Evolutionary conservation across 805 yeast genomes (phyloP).

Genomic region (Scheffersomyces ergatensis): DNA sequence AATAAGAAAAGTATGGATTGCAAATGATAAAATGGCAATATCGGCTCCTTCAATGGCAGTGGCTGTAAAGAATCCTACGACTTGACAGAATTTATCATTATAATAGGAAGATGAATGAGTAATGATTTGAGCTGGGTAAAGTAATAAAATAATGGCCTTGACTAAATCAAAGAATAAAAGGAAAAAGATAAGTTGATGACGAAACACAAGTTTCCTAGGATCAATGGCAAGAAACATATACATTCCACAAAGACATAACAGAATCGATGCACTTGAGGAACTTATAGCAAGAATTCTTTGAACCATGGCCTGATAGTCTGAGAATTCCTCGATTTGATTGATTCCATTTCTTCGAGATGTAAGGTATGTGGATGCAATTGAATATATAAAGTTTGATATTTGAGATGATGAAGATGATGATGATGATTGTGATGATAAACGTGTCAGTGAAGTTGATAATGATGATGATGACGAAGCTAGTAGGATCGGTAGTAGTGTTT

Average conservation of each 20-base stretch:
- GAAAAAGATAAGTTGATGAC: constrained; percentile 68
- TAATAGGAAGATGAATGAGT: constrained; percentile 43
- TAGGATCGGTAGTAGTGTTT: too few relatives aligned
- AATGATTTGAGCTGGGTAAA: constrained; percentile 64
- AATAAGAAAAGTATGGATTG: constrained; percentile 74
- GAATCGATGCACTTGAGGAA: constrained; percentile 37
- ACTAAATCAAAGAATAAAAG: constrained; percentile 71
- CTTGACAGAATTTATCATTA: constrained; percentile 52
- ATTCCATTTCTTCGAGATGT: constrained; percentile 5
- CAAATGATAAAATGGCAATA: constrained; percentile 75
- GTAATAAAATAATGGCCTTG: constrained; percentile 64
- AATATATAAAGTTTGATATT: not conserved
- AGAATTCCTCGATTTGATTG: constrained; percentile 25
- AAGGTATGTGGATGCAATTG: not conserved
- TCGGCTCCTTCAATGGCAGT: constrained; percentile 84
- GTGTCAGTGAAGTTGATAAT: not conserved
- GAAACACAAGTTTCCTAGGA: constrained; percentile 57
- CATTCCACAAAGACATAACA: constrained; percentile 55
- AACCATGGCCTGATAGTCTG: constrained; percentile 21
- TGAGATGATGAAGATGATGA: not conserved
- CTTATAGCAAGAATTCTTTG: constrained; percentile 38
- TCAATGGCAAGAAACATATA: constrained; percentile 64
- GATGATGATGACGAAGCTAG: not conserved
- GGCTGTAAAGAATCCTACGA: constrained; percentile 80
- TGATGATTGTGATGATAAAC: not conserved